phyloP scores from a whole-genome alignment of 441 rosid genomes.

The Mallotus repandus region DNA sequence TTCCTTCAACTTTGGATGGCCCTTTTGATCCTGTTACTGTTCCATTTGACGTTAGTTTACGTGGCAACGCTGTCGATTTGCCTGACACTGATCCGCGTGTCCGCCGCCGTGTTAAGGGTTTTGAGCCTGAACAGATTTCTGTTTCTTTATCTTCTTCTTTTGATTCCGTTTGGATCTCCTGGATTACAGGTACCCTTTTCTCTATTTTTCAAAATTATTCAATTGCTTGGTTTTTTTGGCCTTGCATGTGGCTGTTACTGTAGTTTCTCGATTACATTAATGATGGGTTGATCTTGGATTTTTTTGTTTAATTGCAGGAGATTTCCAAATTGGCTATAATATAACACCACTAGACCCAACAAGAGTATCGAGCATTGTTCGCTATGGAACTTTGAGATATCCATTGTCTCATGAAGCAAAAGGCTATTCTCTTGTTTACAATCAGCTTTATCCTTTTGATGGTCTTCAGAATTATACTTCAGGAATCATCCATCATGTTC shows the following conservation, averaged over 20 bases:
- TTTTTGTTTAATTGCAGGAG: conserved; percentile 38
- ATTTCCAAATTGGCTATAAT: conserved; percentile 58
- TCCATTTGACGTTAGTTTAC: conserved; percentile 56
- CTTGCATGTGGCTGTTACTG: background rate
- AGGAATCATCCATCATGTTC: conserved; percentile 82
- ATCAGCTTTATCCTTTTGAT: conserved; percentile 79
- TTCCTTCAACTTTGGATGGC: conserved; percentile 73
- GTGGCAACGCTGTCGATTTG: conserved; percentile 71
- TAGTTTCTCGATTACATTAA: background rate
- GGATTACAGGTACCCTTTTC: conserved; percentile 66
- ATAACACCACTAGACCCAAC: conserved; percentile 63
- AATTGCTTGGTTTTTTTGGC: no score
- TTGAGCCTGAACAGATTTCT: conserved; percentile 82
- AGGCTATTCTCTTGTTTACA: conserved; percentile 70
- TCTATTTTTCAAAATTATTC: no score
- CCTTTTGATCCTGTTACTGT: conserved; percentile 74
- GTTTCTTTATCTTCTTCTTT: conserved; percentile 56
- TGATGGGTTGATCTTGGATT: background rate
- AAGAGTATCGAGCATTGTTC: conserved; percentile 54
- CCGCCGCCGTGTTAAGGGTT: conserved; percentile 57
- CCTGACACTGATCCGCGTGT: conserved; percentile 81
- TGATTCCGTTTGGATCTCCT: conserved; percentile 84
- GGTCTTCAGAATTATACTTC: conserved; percentile 86
- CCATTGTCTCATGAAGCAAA: conserved; percentile 46
- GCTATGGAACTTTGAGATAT: conserved; percentile 45